Conservation (phyloP, 257 asterid genomes). For the Leptodermis oblonga region DNA sequence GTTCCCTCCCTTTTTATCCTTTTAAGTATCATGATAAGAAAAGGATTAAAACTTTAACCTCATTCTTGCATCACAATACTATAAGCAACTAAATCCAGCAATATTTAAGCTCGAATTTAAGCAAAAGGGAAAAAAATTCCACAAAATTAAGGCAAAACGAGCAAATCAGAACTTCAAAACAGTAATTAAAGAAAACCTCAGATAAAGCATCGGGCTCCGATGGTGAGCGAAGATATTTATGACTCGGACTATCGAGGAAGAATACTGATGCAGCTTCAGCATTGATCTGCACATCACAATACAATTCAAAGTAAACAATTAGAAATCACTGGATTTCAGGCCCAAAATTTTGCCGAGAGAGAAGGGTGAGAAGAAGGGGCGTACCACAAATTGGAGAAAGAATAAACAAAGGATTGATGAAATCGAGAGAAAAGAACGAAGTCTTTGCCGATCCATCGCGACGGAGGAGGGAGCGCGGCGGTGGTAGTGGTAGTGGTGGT, state of each 20-base stretch:
- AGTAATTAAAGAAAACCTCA: conserved; percentile 21
- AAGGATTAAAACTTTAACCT: not conserved
- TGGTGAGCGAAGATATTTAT: conserved; percentile 50
- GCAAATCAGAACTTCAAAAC: not conserved
- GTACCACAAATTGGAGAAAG: conserved; percentile 37
- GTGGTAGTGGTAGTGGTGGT: not conserved
- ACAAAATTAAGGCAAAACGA: not conserved
- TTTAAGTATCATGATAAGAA: too few species aligned
- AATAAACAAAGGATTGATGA: conserved; percentile 32
- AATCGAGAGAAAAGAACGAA: conserved; percentile 18
- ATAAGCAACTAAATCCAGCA: not conserved
- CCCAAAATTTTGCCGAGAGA: not conserved
- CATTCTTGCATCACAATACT: not conserved
- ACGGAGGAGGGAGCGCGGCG: not conserved
- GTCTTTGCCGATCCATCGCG: conserved; percentile 20
- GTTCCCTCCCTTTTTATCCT: not conserved
- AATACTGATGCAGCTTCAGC: conserved; percentile 52
- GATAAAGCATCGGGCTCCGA: conserved; percentile 33
- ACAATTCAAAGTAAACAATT: not conserved
- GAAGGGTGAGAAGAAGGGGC: not conserved
- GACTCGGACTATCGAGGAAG: conserved; percentile 60
- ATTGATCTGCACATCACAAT: conserved; percentile 32
- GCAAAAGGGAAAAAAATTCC: not conserved
- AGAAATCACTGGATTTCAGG: not conserved
- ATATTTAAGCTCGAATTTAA: not conserved